These are phyloP conservation scores for Boletus bicolor DNA, from an alignment of 768 basidiomycete species.

Conservation along the genomic window DNA sequence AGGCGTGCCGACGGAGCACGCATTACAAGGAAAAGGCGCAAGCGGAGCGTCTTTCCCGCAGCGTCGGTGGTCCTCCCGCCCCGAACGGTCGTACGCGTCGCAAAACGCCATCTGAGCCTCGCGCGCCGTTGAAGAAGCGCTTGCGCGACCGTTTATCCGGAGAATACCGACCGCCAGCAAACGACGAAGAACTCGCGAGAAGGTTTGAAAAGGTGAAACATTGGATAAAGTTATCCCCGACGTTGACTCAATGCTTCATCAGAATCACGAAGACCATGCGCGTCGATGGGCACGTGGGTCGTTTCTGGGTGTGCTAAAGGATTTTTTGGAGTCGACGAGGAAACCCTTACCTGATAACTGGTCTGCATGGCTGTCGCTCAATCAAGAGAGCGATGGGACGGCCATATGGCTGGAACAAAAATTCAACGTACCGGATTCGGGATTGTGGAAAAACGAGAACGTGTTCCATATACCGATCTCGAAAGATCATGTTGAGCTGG, in stretches of 20 bases:
- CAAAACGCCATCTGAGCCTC: slow-evolving; percentile 24
- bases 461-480: slow-evolving; percentile 57
- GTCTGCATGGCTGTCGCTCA: slow-evolving; percentile 73
- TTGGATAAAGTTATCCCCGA: not conserved
- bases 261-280: slow-evolving; percentile 74
- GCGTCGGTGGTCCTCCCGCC: slow-evolving; percentile 5
- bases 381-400: slow-evolving; percentile 68
- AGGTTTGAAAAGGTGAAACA: slow-evolving; percentile 62
- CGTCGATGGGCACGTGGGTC: slow-evolving; percentile 73
- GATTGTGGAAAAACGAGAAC: slow-evolving; percentile 55
- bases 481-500: slow-evolving; percentile 15
- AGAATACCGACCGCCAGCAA: slow-evolving; percentile 51
- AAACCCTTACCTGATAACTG: slow-evolving; percentile 41
- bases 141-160: slow-evolving; percentile 34
- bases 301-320: slow-evolving; percentile 44
- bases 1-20: slow-evolving; percentile 60
- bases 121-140: slow-evolving; percentile 26
- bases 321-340: slow-evolving; percentile 37
- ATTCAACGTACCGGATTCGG: slow-evolving; percentile 65
- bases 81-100: slow-evolving; percentile 22
- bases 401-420: slow-evolving; percentile 80
- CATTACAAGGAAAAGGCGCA: slow-evolving; percentile 55
- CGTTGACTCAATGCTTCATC: slow-evolving; percentile 11
- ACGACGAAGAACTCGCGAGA: slow-evolving; percentile 62
- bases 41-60: slow-evolving; percentile 32